These are phyloP conservation scores for Colletotrichum sp. DNA, from an alignment of 2,329 filamentous ascomycete genomes.

Conservation along the genomic window DNA sequence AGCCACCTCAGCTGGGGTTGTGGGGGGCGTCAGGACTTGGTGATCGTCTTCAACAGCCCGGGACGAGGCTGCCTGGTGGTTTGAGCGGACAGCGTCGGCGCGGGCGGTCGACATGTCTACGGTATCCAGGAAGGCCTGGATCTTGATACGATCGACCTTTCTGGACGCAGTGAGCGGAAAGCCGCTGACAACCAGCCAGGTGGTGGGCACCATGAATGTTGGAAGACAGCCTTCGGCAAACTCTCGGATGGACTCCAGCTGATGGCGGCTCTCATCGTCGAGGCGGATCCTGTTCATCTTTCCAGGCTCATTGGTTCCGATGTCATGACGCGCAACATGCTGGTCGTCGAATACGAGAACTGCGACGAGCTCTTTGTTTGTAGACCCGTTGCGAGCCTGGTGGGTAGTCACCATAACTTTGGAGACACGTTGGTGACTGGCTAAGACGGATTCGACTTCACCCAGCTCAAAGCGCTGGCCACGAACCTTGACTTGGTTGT, in stretches of 20 bases:
- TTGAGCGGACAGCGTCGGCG: background rate
- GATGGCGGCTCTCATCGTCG: background rate
- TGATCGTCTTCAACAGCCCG: rapidly evolving
- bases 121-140: background rate
- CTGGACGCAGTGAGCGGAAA: background rate
- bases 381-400: background rate
- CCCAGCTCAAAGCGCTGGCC: constrained; percentile 54
- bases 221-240: background rate
- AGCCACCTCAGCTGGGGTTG: background rate
- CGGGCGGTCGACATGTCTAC: background rate
- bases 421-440: background rate
- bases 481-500: constrained; percentile 58
- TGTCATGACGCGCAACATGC: background rate
- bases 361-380: background rate
- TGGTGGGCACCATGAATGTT: background rate
- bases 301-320: background rate
- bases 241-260: background rate
- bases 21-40: background rate
- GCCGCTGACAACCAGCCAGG: background rate
- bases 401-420: background rate
- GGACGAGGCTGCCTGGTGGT: background rate
- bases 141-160: background rate
- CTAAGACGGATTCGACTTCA: background rate
- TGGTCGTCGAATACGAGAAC: background rate
- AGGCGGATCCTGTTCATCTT: background rate